Conservation (phyloP, 2,329 filamentous ascomycete genomes). For the Mycosphaerella sp. region DNA sequence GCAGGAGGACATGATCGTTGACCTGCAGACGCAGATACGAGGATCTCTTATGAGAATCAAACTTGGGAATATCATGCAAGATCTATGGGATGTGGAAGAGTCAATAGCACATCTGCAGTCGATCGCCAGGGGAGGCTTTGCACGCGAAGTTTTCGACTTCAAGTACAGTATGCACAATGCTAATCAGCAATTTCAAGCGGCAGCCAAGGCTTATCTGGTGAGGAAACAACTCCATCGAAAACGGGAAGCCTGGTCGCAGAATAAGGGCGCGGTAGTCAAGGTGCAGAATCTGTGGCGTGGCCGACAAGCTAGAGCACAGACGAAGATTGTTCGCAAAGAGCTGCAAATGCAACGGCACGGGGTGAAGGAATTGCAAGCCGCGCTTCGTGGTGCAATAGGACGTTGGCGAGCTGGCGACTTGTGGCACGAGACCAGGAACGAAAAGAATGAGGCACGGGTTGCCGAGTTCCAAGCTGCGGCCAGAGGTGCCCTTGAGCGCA, state of each 20-base stretch:
- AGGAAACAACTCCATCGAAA: constrained; percentile 58
- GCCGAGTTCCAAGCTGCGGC: constrained; percentile 38
- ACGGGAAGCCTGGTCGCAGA: constrained; percentile 63
- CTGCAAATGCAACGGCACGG: constrained; percentile 43
- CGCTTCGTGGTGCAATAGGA: constrained; percentile 49
- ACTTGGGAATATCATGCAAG: constrained; percentile 77
- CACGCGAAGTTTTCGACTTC: constrained; percentile 76
- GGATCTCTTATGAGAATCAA: constrained; percentile 72
- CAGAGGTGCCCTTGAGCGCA: constrained; percentile 68
- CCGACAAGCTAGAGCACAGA: constrained; percentile 47
- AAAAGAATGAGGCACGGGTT: constrained; percentile 33
- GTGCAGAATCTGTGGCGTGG: constrained; percentile 78
- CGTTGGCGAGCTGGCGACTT: constrained; percentile 49
- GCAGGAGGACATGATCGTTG: constrained; percentile 63
- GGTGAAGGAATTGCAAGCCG: constrained; percentile 40
- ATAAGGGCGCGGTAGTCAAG: constrained; percentile 61
- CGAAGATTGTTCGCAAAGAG: constrained; percentile 43
- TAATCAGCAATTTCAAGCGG: constrained; percentile 72
- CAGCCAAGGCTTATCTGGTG: constrained; percentile 67
- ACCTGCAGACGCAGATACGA: constrained; percentile 80
- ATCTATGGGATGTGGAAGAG: constrained; percentile 79
- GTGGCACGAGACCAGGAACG: constrained; percentile 36
- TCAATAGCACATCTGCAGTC: constrained; percentile 76
- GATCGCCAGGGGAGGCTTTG: constrained; percentile 78
- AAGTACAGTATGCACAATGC: constrained; percentile 76